Base-by-base conservation (phyloP, 495 filamentous ascomycete species). In the Neurospora sp. region DNA sequence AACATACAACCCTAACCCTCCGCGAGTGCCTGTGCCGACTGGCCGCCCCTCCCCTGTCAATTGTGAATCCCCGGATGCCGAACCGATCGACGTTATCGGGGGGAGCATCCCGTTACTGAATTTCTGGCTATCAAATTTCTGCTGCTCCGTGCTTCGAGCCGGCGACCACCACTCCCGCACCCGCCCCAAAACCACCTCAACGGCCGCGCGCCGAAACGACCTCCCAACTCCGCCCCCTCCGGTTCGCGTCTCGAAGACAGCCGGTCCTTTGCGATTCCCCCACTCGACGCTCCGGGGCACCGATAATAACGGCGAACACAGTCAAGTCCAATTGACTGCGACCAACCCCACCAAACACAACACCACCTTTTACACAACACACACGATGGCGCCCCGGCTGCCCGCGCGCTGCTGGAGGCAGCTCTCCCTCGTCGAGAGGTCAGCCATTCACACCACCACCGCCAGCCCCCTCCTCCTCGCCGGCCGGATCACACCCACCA, bases 371-470 rank as follows among this genome's bases (percentile, higher is more conserved):
- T 35, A 35, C 31, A 35, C 31, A 35, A 37, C 38, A 20, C 45
- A 44, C 42, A 42, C 74, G 77, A 88, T 88, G 86, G 84, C 86
- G 77, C 84, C 86, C 74, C 83, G 83, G 79, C 81, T 87, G 80
- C 82, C 85, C 71, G 80, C 83, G 78, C 82, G 82, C 82, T 85
- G 85, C 80, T 79, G 79, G 79, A 75, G 77, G 75, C 78, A 76
- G 75, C 78, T 76, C 48, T 70, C 77, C 68, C 75, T 83, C 76
- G 79, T 81, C 75, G 73, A 22, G 27, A 27, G 39, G 20, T 41
- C 44, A 35, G 20, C 72, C 69, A 81, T 81, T 81, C 22, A 40
- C 5, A 70, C 72, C 78, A 72, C 70, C 72, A 4, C 69, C 44
- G 16, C 40, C 45, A 14, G 70, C 22, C 16, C 37, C 44, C 70